A percentile compares a stretch with the other conserved stretches of the same genome.
Evolutionary conservation across 2,329 filamentous ascomycete species (phyloP).

Genomic region (Botrytis cinerea): DNA sequence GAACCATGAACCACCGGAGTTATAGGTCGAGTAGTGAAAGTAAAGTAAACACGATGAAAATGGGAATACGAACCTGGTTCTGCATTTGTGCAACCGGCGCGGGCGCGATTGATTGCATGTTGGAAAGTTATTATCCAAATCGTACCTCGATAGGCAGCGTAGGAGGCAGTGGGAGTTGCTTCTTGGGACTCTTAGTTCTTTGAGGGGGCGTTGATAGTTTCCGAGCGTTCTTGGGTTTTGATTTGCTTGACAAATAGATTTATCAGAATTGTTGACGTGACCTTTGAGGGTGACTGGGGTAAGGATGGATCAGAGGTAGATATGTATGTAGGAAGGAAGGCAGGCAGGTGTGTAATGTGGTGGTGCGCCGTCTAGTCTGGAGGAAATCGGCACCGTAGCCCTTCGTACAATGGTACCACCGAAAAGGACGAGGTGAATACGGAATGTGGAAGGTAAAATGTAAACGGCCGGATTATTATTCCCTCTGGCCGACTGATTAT

Average conservation of each 20-base stretch:
- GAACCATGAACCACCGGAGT: slow-evolving; percentile 3
- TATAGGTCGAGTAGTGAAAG: background rate
- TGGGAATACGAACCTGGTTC: slow-evolving; percentile 35
- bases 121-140: background rate
- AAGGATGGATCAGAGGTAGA: background rate
- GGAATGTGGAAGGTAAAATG: background rate
- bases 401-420: background rate
- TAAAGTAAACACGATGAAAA: slow-evolving; percentile 9
- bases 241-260: slow-evolving; percentile 24
- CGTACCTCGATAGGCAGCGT: background rate
- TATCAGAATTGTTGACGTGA: slow-evolving; percentile 20
- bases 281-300: slow-evolving; percentile 6
- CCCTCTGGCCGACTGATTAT: background rate
- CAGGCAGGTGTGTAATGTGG: background rate
- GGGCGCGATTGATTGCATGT: slow-evolving; percentile 41
- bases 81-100: slow-evolving; percentile 39
- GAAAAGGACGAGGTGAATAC: background rate
- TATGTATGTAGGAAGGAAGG: background rate
- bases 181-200: background rate
- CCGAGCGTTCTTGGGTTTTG: slow-evolving; percentile 4
- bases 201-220: background rate
- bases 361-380: too few relatives aligned
- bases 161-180: background rate
- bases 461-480: background rate
- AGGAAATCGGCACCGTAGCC: background rate